Conservation (phyloP, 352 stramenopile species). For the Globisporangium uncinulatum region DNA sequence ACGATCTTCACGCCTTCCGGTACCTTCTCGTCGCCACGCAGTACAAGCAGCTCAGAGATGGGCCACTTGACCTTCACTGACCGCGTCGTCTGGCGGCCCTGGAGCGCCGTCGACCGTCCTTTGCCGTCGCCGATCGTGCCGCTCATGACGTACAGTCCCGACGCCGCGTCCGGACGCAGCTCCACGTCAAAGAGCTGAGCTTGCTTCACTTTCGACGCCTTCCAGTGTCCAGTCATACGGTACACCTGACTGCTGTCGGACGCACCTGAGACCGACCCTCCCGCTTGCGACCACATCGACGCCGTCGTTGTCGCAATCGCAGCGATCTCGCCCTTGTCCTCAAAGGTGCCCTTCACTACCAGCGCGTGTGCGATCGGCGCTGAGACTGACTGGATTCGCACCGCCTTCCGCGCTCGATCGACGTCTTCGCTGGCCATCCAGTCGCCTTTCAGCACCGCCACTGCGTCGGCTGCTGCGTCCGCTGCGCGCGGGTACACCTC, state of each 20-base stretch:
- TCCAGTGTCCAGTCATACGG: slow-evolving; percentile 71
- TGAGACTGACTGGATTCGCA: slow-evolving; percentile 62
- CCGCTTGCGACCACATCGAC: slow-evolving; percentile 36
- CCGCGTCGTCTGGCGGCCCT: slow-evolving; percentile 53
- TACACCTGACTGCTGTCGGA: slow-evolving; percentile 27
- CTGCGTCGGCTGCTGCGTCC: slow-evolving; percentile 5
- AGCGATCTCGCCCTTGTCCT: slow-evolving; percentile 66
- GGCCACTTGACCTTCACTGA: slow-evolving; percentile 69
- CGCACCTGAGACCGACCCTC: slow-evolving; percentile 2
- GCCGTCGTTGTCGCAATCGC: slow-evolving; percentile 42
- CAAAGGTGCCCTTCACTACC: slow-evolving; percentile 55
- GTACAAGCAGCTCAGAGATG: slow-evolving; percentile 63
- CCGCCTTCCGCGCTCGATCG: slow-evolving; percentile 53
- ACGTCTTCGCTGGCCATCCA: slow-evolving; percentile 77
- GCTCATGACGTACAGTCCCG: slow-evolving; percentile 36
- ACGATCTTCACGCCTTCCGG: slow-evolving; percentile 66
- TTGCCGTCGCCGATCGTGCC: slow-evolving; percentile 70
- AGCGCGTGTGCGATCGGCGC: slow-evolving; percentile 42
- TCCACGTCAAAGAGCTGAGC: slow-evolving; percentile 77
- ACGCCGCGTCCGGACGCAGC: slow-evolving; percentile 30
- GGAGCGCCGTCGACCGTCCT: slow-evolving; percentile 44
- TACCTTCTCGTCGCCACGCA: slow-evolving; percentile 69
- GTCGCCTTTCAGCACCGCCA: slow-evolving; percentile 39
- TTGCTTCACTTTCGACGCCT: slow-evolving; percentile 53
- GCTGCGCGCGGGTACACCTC: slow-evolving; percentile 34